These are phyloP conservation scores for Lantana camara DNA, from an alignment of 257 asterid genomes.

Conservation along the genomic window DNA sequence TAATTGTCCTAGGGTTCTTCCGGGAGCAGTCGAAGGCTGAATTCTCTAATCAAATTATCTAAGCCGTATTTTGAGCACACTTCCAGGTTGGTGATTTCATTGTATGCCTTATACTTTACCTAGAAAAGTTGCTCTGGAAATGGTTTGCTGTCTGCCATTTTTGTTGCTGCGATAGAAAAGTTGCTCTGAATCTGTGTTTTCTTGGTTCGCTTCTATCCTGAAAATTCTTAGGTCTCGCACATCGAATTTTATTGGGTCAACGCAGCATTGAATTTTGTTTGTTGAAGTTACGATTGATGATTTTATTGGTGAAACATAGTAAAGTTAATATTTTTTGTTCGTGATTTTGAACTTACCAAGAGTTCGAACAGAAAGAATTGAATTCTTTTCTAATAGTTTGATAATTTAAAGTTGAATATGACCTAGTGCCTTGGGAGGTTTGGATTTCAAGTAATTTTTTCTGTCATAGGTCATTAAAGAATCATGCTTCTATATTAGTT, in stretches of 20 bases:
- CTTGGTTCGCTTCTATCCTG: background rate
- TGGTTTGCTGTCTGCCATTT: background rate
- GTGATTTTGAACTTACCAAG: background rate
- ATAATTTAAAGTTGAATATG: conserved; percentile 1
- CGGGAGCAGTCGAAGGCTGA: background rate
- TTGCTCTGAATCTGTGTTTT: background rate
- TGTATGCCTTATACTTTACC: background rate
- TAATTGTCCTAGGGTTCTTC: conserved; percentile 18
- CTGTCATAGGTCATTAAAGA: background rate
- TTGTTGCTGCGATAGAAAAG: background rate
- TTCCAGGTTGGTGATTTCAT: conserved; percentile 29
- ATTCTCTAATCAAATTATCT: too few relatives aligned
- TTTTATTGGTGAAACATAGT: background rate
- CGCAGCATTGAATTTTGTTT: too few relatives aligned
- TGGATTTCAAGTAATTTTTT: background rate
- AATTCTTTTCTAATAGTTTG: too few relatives aligned
- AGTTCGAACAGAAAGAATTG: background rate
- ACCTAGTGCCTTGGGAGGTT: too few relatives aligned
- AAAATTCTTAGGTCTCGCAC: background rate
- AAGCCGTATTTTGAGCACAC: background rate
- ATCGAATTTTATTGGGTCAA: background rate
- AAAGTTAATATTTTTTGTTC: background rate
- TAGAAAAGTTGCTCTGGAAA: background rate
- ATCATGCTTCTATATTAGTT: too few relatives aligned
- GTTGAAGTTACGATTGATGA: too few relatives aligned